Percentiles rank a stretch among this genome's conserved stretches.
Conservation (phyloP, 2,329 filamentous ascomycete genomes). For the Plectosphaerella plurivora region DNA sequence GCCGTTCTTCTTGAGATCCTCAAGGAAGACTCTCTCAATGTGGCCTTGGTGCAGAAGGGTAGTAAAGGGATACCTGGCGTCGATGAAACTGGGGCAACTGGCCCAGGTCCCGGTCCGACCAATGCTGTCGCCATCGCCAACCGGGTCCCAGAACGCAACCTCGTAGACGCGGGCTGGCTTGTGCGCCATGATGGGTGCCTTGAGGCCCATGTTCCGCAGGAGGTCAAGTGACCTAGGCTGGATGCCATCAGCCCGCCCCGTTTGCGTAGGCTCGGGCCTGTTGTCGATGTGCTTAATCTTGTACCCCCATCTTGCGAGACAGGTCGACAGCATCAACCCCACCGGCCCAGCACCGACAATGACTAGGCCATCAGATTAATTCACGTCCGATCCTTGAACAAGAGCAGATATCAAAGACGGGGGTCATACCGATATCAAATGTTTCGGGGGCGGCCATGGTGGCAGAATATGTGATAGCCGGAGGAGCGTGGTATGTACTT, state of each 20-base stretch:
- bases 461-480: background rate
- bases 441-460: background rate
- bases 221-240: slow-evolving; percentile 86
- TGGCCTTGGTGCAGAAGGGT: slow-evolving; percentile 67
- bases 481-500: no score
- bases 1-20: slow-evolving; percentile 59
- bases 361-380: slow-evolving; percentile 42
- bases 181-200: slow-evolving; percentile 81
- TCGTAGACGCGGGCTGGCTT: slow-evolving; percentile 83
- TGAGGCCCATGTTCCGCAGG: slow-evolving; percentile 83
- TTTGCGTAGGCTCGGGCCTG: slow-evolving; percentile 75
- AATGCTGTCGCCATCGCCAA: slow-evolving; percentile 51
- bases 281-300: slow-evolving; percentile 95
- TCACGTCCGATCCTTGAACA: background rate
- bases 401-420: background rate
- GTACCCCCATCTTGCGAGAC: slow-evolving; percentile 88
- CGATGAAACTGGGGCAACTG: slow-evolving; percentile 80
- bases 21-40: slow-evolving; percentile 67
- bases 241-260: slow-evolving; percentile 86
- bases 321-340: slow-evolving; percentile 82
- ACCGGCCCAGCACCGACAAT: slow-evolving; percentile 88
- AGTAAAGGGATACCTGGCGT: slow-evolving; percentile 67
- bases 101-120: slow-evolving; percentile 72
- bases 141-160: slow-evolving; percentile 69
- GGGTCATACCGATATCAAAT: background rate